Evolutionary conservation across 352 stramenopile species (phyloP), one percentile per base, ranked within the genome.

Genomic region (Pythium biforme): DNA sequence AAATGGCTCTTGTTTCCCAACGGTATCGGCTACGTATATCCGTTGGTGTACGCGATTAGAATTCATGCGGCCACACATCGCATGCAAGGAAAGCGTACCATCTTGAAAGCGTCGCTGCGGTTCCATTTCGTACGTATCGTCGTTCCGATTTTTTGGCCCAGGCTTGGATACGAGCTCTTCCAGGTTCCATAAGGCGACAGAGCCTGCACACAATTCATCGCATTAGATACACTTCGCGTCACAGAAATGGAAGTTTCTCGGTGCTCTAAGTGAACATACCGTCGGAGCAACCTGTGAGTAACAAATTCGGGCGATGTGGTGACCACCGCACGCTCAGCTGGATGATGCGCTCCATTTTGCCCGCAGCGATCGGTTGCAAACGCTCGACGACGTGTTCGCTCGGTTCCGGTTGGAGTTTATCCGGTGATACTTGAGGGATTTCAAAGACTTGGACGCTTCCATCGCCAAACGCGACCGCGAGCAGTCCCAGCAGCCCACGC

Each of bases 221-320:
- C 17, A 37, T 39, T 4, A 45, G 29, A 45, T 20, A 43, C 37
- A 12, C 4, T 43, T 10, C 14, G 11, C n/a, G 11, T 4, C n/a
- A 43, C 12, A n/a, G 37, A 11, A 10, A 11, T 11, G 31, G 31
- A 34, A 34, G 31, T 10, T 37, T 8, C 9, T 43, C 37, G 11
- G 17, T 17, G 12, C 17, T 14, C 6, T 20, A 14, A 57, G 7
- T 33, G 2, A 34, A 52, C 68, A 7, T 73, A 93, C 86, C 86
- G 29, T 95, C 84, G 3, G 83, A 93, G 48, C 77, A 79, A 11
- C 86, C 86, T 0, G 83, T 92, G n/a, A 95, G 66, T n/a, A 95
- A 62, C 63, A 88, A 55, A 45, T 90, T 78, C 70, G 78, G 83
- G n/a, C 66, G 69, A 45, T 84, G 72, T 20, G 81, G 85, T 9